phyloP scores from a whole-genome alignment of 2,329 filamentous ascomycete species.

The Beauveria sp. region DNA sequence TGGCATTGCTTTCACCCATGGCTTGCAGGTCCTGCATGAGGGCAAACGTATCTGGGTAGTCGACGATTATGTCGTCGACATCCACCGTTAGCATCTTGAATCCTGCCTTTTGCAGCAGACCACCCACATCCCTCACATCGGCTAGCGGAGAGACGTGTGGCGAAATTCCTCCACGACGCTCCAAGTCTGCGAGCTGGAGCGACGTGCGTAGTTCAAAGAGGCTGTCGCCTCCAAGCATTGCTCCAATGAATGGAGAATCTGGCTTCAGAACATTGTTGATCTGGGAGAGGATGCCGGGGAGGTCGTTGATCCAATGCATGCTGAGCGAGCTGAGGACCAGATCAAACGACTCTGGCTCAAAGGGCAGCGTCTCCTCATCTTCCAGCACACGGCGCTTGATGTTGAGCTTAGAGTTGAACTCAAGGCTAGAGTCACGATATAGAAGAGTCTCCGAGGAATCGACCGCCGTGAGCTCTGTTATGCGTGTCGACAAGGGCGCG shows the following conservation, averaged over 20 bases:
- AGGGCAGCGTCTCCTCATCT: slow-evolving; percentile 69
- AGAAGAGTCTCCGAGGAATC: slow-evolving; percentile 75
- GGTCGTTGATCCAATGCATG: slow-evolving; percentile 96
- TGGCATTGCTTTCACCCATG: slow-evolving; percentile 93
- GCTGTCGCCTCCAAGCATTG: slow-evolving; percentile 94
- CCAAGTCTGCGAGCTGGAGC: slow-evolving; percentile 84
- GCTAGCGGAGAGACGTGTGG: slow-evolving; percentile 87
- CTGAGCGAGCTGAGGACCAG: slow-evolving; percentile 83
- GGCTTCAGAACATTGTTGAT: slow-evolving; percentile 85
- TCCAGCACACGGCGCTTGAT: slow-evolving; percentile 70
- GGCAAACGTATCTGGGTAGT: slow-evolving; percentile 83
- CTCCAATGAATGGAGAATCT: slow-evolving; percentile 84
- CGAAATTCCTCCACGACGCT: slow-evolving; percentile 83
- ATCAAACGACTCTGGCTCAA: slow-evolving; percentile 70
- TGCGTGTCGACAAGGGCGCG: slow-evolving; percentile 61
- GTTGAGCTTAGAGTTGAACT: slow-evolving; percentile 66
- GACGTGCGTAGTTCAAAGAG: slow-evolving; percentile 90
- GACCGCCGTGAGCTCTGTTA: slow-evolving; percentile 68
- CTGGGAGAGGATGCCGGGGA: slow-evolving; percentile 75
- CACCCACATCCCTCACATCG: slow-evolving; percentile 86
- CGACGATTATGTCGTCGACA: slow-evolving; percentile 92
- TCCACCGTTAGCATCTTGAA: slow-evolving; percentile 97
- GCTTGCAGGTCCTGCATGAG: slow-evolving; percentile 91
- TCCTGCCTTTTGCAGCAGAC: slow-evolving; percentile 74
- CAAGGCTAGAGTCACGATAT: slow-evolving; percentile 66